Base-by-base conservation (phyloP, 2,329 filamentous ascomycete species). In the Penicillium janthinellum region DNA sequence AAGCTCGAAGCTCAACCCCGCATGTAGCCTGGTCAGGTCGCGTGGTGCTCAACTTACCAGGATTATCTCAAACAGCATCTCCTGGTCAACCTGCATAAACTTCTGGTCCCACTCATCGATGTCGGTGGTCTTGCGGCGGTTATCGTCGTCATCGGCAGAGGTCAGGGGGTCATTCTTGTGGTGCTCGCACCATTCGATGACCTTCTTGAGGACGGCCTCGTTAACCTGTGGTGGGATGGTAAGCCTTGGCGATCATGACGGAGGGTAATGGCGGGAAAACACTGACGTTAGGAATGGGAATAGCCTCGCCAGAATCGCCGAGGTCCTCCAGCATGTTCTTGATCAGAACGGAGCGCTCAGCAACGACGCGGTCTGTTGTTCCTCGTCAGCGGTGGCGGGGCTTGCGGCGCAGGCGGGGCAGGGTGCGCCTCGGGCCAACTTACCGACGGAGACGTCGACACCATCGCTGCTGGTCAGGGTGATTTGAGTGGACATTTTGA, bases 101-200 rank as follows among this genome's bases (percentile, higher is more conserved):
- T 99, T 99, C 79, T 98, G 94, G 71, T 99, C 95, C 95, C 95
- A 99, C 80, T 99, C 95, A 61, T 98, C 95, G 67, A 99, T 99
- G 71, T 99, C 95, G 49, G 95, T 98, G 1, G 93, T 96, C 87
- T 96, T 97, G 85, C 97, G 97, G 70, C 95, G 91, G 53, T 89
- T 92, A 71, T 98, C 94, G 63, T 90, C 90, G 71, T 99, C 95
- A 64, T 98, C 94, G 71, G 88, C 86, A 56, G 88, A 83, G 64
- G 88, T 85, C n/a, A 88, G 84, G 41, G 95, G 92, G 73, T 99
- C 95, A 76, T 88, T 87, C 78, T 91, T 90, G 85, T 99, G 95
- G 76, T 97, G 92, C 66, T 91, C 87, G 82, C 95, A 98, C 95
- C 95, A 99, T 79, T 98, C 95, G 70, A 99, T 89, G 35, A 99